A percentile compares a stretch with the other conserved stretches of the same genome.
Conservation (phyloP, 2,329 filamentous ascomycete species). For the Aspergillus aculeatus region DNA sequence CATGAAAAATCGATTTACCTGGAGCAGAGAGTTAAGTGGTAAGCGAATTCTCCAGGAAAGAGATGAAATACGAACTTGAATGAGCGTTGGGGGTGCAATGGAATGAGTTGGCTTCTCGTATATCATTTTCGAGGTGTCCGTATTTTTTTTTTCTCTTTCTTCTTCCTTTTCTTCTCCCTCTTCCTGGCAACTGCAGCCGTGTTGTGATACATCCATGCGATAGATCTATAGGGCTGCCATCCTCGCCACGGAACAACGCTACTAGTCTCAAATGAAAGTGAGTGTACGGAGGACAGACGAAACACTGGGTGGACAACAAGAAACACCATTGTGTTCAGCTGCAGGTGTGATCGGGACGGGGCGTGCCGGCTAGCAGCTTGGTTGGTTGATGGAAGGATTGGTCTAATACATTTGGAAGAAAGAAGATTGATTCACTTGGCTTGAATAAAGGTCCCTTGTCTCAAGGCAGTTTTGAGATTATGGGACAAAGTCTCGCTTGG, state of each 20-base stretch:
- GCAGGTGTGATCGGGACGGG: not conserved
- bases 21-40: not conserved
- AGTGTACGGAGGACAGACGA: not conserved
- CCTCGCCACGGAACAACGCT: slow-evolving; percentile 7
- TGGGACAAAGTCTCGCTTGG: too few relatives aligned
- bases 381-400: not conserved
- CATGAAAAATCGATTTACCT: not conserved
- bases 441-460: too few relatives aligned
- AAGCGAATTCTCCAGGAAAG: not conserved
- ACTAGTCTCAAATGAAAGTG: slow-evolving; percentile 2
- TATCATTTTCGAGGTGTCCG: not conserved
- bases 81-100: not conserved
- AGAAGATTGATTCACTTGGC: too few relatives aligned
- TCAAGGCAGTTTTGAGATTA: too few relatives aligned
- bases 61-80: not conserved
- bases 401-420: too few relatives aligned
- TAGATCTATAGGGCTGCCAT: slow-evolving; percentile 7
- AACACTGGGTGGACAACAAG: not conserved
- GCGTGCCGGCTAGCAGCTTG: not conserved
- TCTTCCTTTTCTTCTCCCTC: not conserved
- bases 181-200: not conserved
- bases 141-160: not conserved
- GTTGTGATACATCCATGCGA: slow-evolving; percentile 21
- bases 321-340: not conserved
- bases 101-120: not conserved